Evolutionary conservation across 2,329 filamentous ascomycete genomes (phyloP).

Genomic region (Aciculosporium take): DNA sequence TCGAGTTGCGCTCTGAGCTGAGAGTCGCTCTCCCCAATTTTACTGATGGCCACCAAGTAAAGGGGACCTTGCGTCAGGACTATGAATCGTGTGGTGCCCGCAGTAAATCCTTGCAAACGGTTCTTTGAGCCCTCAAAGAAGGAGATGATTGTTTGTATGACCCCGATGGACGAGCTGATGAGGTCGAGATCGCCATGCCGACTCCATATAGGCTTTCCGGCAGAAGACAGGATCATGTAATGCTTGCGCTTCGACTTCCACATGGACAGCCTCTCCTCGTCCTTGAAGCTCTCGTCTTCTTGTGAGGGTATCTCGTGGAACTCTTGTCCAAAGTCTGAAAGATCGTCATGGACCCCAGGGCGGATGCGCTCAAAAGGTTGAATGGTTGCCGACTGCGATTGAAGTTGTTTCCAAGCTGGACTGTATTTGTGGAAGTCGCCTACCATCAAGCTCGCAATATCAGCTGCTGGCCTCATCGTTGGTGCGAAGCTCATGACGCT

Average conservation of each 20-base stretch:
- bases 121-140: constrained; percentile 79
- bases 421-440: constrained; percentile 54
- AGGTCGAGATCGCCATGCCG: constrained; percentile 81
- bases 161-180: constrained; percentile 86
- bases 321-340: constrained; percentile 58
- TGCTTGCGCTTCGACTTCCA: constrained; percentile 96
- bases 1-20: constrained; percentile 82
- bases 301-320: constrained; percentile 60
- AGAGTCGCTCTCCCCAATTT: constrained; percentile 77
- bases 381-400: constrained; percentile 44
- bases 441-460: constrained; percentile 69
- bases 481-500: constrained; percentile 55
- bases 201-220: constrained; percentile 94
- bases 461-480: constrained; percentile 47
- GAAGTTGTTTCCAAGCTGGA: constrained; percentile 54
- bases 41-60: constrained; percentile 87
- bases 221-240: constrained; percentile 89
- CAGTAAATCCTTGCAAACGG: constrained; percentile 67
- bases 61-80: constrained; percentile 73
- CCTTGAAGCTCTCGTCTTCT: constrained; percentile 24
- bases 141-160: constrained; percentile 94
- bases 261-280: constrained; percentile 47
- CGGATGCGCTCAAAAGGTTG: constrained; percentile 45
- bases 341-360: constrained; percentile 31
- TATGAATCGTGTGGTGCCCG: constrained; percentile 76